Base-by-base conservation (phyloP, 2,329 filamentous ascomycete species). In the Aphanocladium album region DNA sequence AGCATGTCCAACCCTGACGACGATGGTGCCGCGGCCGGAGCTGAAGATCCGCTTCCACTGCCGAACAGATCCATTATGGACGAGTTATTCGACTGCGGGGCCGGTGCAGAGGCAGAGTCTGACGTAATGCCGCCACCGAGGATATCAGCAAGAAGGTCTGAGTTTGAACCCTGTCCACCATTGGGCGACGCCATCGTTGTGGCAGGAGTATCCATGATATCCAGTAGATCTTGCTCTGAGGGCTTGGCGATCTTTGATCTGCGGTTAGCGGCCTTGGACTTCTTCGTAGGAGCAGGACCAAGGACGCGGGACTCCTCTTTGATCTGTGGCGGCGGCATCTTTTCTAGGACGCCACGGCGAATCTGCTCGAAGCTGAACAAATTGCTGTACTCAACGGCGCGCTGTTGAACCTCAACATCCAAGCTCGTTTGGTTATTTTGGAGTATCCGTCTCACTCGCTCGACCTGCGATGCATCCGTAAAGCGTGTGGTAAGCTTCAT, bases 281-380 rank as follows among this genome's bases (percentile, higher is more conserved):
- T 84, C 73, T 87, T 87, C 35, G 74, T 70, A 1, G 85, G 80
- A 1, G 91, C 88, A 69, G 93, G 89, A 47, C 93, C 93, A 19
- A 99, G 80, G 3, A 97, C 93, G 62, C 93, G 84, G 59, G 95
- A 93, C 73, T 96, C 91, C 72, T 99, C 95, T 66, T 93, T 91
- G 70, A 99, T 98, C 73, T 98, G 93, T 9, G 95, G 95, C 1
- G 95, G 86, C 8, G 95, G 95, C 96, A 99, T 99, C 74, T 95
- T 96, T 76, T 99, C 95, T 12, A 99, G 79, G 2, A 99, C 95
- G 61, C 95, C 95, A 62, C 84, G 85, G 59, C 93, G 87, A 60
- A 99, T 90, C 62, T 91, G 82, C 67, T 99, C 93, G 69, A 91
- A 91, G 0, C 85, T 85, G 69, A 99, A 98, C n/a, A 99, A 81